Percentiles rank a stretch among this genome's conserved stretches.
Evolutionary conservation across 352 stramenopile genomes (phyloP).

Genomic region (Saprolegnia parasitica): DNA sequence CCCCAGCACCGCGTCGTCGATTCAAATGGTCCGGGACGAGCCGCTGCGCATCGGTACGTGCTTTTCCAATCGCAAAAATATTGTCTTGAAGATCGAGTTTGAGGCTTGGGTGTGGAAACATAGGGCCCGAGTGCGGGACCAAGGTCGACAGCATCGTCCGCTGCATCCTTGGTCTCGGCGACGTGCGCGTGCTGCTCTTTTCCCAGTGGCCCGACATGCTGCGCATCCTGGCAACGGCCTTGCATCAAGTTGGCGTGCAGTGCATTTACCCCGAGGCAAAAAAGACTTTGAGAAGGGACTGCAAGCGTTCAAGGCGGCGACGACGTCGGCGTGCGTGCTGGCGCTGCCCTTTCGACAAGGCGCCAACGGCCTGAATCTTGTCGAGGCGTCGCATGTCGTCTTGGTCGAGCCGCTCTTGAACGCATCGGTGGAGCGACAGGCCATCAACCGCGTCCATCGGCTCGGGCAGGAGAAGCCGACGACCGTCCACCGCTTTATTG

Average conservation of each 20-base stretch:
- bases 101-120: constrained; percentile 30
- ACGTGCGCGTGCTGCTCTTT: constrained; percentile 88
- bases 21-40: constrained; percentile 22
- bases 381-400: constrained; percentile 88
- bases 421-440: constrained; percentile 74
- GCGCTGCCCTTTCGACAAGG: constrained; percentile 82
- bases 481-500: constrained; percentile 86
- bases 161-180: constrained; percentile 45
- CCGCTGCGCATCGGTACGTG: too few relatives aligned
- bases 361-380: constrained; percentile 88
- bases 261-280: constrained; percentile 71
- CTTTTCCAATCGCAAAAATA: too few relatives aligned
- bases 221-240: constrained; percentile 33
- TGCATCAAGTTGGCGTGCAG: constrained; percentile 46
- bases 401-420: constrained; percentile 90
- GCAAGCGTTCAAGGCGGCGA: constrained; percentile 46
- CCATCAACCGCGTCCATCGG: constrained; percentile 87
- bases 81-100: too few relatives aligned
- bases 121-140: constrained; percentile 45
- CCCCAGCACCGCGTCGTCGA: constrained; percentile 15
- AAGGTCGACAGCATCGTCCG: constrained; percentile 65
- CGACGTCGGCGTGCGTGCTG: constrained; percentile 51
- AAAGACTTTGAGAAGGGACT: constrained; percentile 43
- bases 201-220: constrained; percentile 90
- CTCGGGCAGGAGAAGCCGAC: constrained; percentile 84